Conservation (phyloP, 1,139 yeast species). For the Scheffersomyces illinoinensis region DNA sequence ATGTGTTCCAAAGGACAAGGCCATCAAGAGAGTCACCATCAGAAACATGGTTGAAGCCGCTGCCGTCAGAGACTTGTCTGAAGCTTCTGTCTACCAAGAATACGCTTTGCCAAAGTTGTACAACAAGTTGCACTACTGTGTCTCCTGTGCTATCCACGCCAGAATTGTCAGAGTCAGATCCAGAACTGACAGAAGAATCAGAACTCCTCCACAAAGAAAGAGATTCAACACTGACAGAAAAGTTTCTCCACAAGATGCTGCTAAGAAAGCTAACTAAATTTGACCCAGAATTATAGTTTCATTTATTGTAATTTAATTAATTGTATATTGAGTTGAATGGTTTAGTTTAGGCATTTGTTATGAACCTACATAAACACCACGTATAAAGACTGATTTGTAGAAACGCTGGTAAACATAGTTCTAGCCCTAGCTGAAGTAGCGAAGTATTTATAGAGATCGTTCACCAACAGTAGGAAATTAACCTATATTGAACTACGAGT, state of each 20-base stretch:
- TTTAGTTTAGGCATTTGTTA: not conserved
- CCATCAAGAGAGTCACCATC: constrained; percentile 99
- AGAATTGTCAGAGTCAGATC: constrained; percentile 99
- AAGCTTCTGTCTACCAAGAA: constrained; percentile 98
- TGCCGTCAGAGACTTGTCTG: constrained; percentile 99
- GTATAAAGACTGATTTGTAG: not conserved
- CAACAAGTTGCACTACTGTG: constrained; percentile 99
- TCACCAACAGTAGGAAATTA: too few species aligned
- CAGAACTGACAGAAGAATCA: constrained; percentile 96
- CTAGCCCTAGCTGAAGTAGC: too few species aligned
- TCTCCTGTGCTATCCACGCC: constrained; percentile 99
- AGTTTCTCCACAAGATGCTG: constrained; percentile 97
- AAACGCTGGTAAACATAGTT: too few species aligned
- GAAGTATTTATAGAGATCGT: too few species aligned
- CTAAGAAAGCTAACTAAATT: constrained; percentile 71
- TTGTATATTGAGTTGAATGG: not conserved
- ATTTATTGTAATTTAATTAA: not conserved
- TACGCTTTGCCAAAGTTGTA: constrained; percentile 99
- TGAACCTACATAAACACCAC: not conserved
- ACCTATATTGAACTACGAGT: too few species aligned
- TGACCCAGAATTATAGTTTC: not conserved
- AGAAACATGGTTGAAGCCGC: constrained; percentile 99
- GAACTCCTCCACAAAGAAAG: constrained; percentile 99
- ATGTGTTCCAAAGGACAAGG: constrained; percentile 99
- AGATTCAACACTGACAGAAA: constrained; percentile 97